These are phyloP conservation scores for Euphorbia schlechtendalii DNA, from an alignment of 441 rosid genomes.

Conservation along the genomic window DNA sequence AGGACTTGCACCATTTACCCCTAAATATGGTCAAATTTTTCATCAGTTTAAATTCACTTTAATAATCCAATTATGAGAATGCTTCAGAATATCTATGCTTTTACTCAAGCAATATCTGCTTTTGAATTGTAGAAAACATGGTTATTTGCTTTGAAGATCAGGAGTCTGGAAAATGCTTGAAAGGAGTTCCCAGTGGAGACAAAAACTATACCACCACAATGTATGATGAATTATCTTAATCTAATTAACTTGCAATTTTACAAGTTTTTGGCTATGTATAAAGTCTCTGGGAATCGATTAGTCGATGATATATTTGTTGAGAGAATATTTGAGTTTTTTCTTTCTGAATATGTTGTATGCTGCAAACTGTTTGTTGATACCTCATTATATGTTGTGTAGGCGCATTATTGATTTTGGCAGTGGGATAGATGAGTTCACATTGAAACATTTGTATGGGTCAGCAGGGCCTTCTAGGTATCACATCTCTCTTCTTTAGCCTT, in stretches of 20 bases:
- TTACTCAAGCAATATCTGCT: constrained; percentile 19
- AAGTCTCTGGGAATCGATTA: constrained; percentile 2
- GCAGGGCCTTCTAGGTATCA: constrained; percentile 87
- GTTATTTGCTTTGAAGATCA: constrained; percentile 89
- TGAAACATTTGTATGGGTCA: constrained; percentile 78
- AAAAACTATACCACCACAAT: constrained; percentile 57
- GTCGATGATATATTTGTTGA: background rate
- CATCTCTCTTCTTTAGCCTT: constrained; percentile 18
- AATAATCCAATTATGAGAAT: constrained; percentile 7
- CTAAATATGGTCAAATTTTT: background rate
- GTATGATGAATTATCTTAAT: constrained; percentile 33
- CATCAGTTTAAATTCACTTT: constrained; percentile 6
- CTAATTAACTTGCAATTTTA: constrained; percentile 8
- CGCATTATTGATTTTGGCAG: constrained; percentile 98
- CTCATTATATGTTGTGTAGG: constrained; percentile 39
- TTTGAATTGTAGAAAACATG: constrained; percentile 70
- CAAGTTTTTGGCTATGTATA: constrained; percentile 1
- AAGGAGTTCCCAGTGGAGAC: constrained; percentile 54
- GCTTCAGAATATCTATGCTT: constrained; percentile 19
- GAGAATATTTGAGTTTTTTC: background rate
- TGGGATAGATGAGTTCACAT: constrained; percentile 78
- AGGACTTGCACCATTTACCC: background rate
- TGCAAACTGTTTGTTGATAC: constrained; percentile 12
- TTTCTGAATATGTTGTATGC: background rate
- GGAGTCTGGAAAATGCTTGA: constrained; percentile 71